These are phyloP conservation scores for Leccinum olivaceopallidum DNA, from an alignment of 768 basidiomycete genomes.

Conservation along the genomic window DNA sequence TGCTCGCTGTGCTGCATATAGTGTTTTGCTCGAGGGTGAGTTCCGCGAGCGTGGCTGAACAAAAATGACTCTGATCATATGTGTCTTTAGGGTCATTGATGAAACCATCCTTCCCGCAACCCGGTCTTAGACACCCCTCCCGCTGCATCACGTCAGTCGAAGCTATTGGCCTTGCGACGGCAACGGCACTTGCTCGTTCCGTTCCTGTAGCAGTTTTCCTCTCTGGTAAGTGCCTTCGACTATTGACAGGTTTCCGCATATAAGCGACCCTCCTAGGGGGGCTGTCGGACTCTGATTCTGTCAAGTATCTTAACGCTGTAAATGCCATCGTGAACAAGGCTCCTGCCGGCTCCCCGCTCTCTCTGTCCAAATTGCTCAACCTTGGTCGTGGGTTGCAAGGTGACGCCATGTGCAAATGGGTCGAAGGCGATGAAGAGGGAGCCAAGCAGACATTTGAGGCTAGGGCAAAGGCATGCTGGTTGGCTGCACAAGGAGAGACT, in stretches of 20 bases:
- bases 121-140: slow-evolving; percentile 41
- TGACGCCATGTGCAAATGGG: slow-evolving; percentile 48
- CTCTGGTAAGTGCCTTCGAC: slow-evolving; percentile 38
- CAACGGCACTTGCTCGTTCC: slow-evolving; percentile 45
- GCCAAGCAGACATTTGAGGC: slow-evolving; percentile 42
- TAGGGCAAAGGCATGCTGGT: slow-evolving; percentile 45
- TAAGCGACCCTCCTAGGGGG: slow-evolving; percentile 36
- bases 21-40: slow-evolving; percentile 51
- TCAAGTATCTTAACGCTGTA: slow-evolving; percentile 41
- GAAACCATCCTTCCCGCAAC: slow-evolving; percentile 54
- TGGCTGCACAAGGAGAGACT: slow-evolving; percentile 41
- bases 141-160: slow-evolving; percentile 31
- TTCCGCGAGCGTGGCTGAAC: not conserved
- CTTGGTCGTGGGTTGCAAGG: slow-evolving; percentile 52
- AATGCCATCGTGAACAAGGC: slow-evolving; percentile 41
- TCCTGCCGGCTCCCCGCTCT: slow-evolving; percentile 30
- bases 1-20: slow-evolving; percentile 44
- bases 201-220: slow-evolving; percentile 45
- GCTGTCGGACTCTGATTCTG: slow-evolving; percentile 41
- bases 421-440: slow-evolving; percentile 42
- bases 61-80: not conserved
- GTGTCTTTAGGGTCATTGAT: slow-evolving; percentile 43
- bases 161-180: slow-evolving; percentile 47
- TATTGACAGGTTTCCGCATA: not conserved
- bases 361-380: slow-evolving; percentile 41